Percentiles rank a stretch among this genome's conserved stretches.
These are phyloP conservation scores for Paracoccidioides lutzii DNA, from an alignment of 2,329 filamentous ascomycete genomes.

Conservation along the genomic window DNA sequence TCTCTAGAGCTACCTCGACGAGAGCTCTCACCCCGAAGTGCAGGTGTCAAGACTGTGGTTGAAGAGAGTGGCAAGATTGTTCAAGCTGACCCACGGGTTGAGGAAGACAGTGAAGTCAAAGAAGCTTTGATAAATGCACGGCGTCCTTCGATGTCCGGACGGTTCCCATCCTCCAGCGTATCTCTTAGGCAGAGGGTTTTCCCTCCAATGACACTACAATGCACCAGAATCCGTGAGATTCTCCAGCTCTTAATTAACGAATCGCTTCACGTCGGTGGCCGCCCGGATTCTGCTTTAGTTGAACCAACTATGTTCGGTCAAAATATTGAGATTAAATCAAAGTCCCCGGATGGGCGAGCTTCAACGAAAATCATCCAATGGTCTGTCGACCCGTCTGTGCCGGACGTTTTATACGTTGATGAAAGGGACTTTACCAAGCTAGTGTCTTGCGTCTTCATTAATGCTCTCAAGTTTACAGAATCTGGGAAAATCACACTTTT, in stretches of 20 bases:
- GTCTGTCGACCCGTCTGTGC: constrained; percentile 35
- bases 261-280: constrained; percentile 35
- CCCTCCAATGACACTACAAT: constrained; percentile 25
- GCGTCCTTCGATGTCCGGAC: constrained; percentile 16
- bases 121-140: constrained; percentile 25
- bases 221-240: constrained; percentile 34
- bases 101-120: constrained; percentile 18
- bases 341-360: constrained; percentile 33
- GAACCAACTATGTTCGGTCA: constrained; percentile 33
- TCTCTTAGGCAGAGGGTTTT: constrained; percentile 25
- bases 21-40: constrained; percentile 27
- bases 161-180: constrained; percentile 25
- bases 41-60: constrained; percentile 29
- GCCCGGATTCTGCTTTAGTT: constrained; percentile 35
- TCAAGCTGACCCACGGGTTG: constrained; percentile 25
- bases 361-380: constrained; percentile 35
- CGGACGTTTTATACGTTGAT: constrained; percentile 39
- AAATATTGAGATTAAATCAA: constrained; percentile 33
- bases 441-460: constrained; percentile 50
- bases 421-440: constrained; percentile 52
- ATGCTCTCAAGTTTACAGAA: constrained; percentile 60
- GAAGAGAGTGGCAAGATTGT: constrained; percentile 32
- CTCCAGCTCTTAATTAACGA: constrained; percentile 36
- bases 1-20: constrained; percentile 22
- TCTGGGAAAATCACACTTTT: constrained; percentile 46